Evolutionary conservation across 371 early-diverging fungal genomes (phyloP).

Genomic region (Mucor racemosus): DNA sequence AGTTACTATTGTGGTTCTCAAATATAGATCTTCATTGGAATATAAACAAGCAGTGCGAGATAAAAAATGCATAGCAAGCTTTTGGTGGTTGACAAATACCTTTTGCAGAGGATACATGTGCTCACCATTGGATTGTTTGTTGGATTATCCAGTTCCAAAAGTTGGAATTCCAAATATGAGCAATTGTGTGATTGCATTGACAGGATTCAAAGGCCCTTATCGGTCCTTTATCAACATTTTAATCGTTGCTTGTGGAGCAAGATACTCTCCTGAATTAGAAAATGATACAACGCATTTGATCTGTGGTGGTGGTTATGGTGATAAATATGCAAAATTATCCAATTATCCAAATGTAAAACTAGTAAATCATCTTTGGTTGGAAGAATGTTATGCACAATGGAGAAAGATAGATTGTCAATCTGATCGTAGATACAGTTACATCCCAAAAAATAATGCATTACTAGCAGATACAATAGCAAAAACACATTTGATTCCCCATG

Average conservation of each 20-base stretch:
- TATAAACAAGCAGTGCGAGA: constrained; percentile 64
- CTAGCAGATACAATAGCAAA: constrained; percentile 37
- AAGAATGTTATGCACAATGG: constrained; percentile 75
- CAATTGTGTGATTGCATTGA: constrained; percentile 33
- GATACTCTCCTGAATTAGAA: neutral
- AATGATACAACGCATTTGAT: constrained; percentile 5
- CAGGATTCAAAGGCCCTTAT: neutral
- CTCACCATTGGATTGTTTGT: constrained; percentile 47
- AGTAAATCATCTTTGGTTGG: constrained; percentile 92
- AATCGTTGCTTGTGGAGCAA: constrained; percentile 66
- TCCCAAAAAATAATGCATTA: constrained; percentile 38
- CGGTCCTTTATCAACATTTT: constrained; percentile 73
- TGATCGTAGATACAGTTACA: constrained; percentile 60
- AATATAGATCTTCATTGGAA: constrained; percentile 53
- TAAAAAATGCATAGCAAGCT: constrained; percentile 69
- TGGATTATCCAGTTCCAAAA: constrained; percentile 66
- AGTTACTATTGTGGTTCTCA: constrained; percentile 65
- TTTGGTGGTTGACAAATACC: constrained; percentile 63
- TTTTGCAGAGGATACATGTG: constrained; percentile 36
- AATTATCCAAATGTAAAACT: constrained; percentile 64
- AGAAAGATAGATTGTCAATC: constrained; percentile 46
- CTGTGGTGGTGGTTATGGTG: constrained; percentile 1
- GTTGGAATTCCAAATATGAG: constrained; percentile 57
- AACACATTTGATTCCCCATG: constrained; percentile 21
- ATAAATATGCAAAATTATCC: constrained; percentile 66